Evolutionary conservation across 1,139 yeast species (phyloP).

Genomic region (Yamadazyma sp.): DNA sequence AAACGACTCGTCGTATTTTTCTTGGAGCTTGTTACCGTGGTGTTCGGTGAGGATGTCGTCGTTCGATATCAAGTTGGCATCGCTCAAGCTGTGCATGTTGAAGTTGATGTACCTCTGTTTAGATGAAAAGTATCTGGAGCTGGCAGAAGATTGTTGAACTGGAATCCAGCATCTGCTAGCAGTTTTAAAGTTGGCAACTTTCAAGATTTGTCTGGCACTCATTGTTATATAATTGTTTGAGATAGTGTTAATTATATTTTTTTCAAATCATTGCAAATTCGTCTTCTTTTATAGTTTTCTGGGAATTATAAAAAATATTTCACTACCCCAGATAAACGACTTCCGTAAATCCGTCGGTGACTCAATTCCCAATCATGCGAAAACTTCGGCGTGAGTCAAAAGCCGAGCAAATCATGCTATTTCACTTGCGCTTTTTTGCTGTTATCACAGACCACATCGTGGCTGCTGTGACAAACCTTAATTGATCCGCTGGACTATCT

Average conservation of each 20-base stretch:
- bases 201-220: slow-evolving; percentile 35
- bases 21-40: slow-evolving; percentile 11
- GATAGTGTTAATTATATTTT: not conserved
- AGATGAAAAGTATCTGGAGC: slow-evolving; percentile 32
- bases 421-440: not conserved
- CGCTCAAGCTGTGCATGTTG: slow-evolving; percentile 29
- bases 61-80: slow-evolving; percentile 35
- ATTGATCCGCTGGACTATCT: not conserved
- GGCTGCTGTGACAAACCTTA: too few relatives aligned
- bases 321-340: slow-evolving; percentile 11
- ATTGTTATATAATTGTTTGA: slow-evolving; percentile 14
- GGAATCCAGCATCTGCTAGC: slow-evolving; percentile 51
- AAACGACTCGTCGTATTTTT: slow-evolving; percentile 31
- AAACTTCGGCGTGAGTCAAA: not conserved
- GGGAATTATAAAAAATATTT: not conserved
- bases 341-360: slow-evolving; percentile 1
- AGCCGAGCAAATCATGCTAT: not conserved
- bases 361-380: slow-evolving; percentile 1
- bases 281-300: not conserved
- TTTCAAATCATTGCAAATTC: not conserved
- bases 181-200: slow-evolving; percentile 39
- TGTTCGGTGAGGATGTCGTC: slow-evolving; percentile 31
- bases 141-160: slow-evolving; percentile 13
- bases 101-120: slow-evolving; percentile 40
- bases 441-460: not conserved